Evolutionary conservation across 768 basidiomycete species (phyloP).

Genomic region (Mycena maculata): DNA sequence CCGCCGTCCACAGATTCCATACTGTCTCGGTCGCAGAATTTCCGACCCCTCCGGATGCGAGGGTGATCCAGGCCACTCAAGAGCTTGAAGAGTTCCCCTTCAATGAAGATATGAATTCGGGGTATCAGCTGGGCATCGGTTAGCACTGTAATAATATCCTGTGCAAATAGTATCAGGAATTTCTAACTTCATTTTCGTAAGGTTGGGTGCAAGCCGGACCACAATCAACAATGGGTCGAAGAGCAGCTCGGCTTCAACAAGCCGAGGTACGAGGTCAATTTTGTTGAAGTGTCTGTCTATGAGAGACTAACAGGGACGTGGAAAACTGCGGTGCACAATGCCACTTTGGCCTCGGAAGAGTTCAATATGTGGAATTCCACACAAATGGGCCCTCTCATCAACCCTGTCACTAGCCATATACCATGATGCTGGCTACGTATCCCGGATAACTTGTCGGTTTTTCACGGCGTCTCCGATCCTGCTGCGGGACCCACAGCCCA

Average conservation of each 20-base stretch:
- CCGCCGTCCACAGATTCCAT: constrained; percentile 38
- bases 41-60: constrained; percentile 33
- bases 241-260: constrained; percentile 34
- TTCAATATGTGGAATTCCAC: constrained; percentile 44
- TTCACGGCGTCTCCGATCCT: constrained; percentile 41
- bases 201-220: constrained; percentile 35
- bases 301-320: too few relatives aligned
- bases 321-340: constrained; percentile 39
- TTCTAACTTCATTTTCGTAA: constrained; percentile 3
- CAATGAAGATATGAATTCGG: constrained; percentile 41
- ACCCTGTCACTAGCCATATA: constrained; percentile 38
- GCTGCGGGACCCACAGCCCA: constrained; percentile 46
- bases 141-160: background rate
- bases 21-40: constrained; percentile 38
- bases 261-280: constrained; percentile 16
- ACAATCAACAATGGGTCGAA: constrained; percentile 33
- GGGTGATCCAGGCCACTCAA: constrained; percentile 39
- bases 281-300: constrained; percentile 36
- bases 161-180: too few relatives aligned
- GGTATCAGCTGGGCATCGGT: constrained; percentile 47
- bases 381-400: constrained; percentile 43
- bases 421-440: constrained; percentile 40
- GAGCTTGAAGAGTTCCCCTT: constrained; percentile 32
- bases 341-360: constrained; percentile 36
- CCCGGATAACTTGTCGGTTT: constrained; percentile 32